phyloP scores from a whole-genome alignment of 805 yeast genomes.

The Candida vartiovaarae region DNA sequence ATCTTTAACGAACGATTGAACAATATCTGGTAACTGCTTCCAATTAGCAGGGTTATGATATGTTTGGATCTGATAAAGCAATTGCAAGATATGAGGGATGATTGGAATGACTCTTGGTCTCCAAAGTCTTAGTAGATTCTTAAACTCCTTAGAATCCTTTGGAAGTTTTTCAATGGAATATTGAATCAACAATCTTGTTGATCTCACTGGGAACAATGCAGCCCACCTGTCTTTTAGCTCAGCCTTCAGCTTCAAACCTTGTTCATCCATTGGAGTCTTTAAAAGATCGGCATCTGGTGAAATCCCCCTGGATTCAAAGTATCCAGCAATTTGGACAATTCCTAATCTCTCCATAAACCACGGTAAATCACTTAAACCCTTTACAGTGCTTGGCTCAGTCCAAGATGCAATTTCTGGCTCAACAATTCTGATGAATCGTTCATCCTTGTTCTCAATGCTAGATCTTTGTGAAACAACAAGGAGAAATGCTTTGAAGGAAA shows the following conservation, averaged over 20 bases:
- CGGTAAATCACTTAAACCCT: conserved; percentile 81
- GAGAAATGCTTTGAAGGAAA: conserved; percentile 87
- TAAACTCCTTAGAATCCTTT: conserved; percentile 70
- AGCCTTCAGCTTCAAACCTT: conserved; percentile 68
- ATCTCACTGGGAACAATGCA: conserved; percentile 88
- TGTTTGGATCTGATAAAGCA: conserved; percentile 85
- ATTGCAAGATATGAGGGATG: conserved; percentile 81
- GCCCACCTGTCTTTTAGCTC: conserved; percentile 89
- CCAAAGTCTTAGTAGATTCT: conserved; percentile 68
- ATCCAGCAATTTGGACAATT: conserved; percentile 86
- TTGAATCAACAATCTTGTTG: conserved; percentile 90
- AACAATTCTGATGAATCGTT: conserved; percentile 76
- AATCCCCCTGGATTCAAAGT: conserved; percentile 78
- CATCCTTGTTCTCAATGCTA: conserved; percentile 63
- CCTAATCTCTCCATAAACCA: conserved; percentile 99
- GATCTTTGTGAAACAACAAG: conserved; percentile 89
- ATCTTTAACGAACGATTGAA: conserved; percentile 84
- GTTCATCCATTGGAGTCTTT: conserved; percentile 82
- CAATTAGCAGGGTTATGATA: conserved; percentile 93
- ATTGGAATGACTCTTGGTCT: conserved; percentile 89
- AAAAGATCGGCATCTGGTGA: conserved; percentile 69
- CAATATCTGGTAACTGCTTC: conserved; percentile 80
- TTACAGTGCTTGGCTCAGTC: conserved; percentile 87
- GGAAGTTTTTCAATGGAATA: conserved; percentile 89
- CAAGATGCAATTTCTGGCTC: conserved; percentile 91